A percentile compares a stretch with the other conserved stretches of the same genome.
These are phyloP conservation scores for Thinopyrum elongatum DNA, from an alignment of 176 grass and related monocot species.

Conservation along the genomic window DNA sequence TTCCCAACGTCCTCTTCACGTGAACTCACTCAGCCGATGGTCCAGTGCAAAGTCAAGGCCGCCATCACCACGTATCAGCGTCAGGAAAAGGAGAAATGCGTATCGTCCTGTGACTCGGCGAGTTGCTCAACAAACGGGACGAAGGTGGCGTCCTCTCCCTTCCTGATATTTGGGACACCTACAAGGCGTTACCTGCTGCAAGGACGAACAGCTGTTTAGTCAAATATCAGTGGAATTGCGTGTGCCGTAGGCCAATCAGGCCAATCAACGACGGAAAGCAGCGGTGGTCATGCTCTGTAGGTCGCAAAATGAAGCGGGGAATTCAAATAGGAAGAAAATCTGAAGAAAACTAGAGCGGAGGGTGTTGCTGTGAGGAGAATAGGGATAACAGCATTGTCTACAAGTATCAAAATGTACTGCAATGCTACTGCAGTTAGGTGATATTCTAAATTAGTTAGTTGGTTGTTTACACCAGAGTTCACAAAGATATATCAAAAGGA, in stretches of 20 bases:
- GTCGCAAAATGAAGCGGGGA: background rate
- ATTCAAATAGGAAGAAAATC: background rate
- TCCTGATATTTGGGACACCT: conserved; percentile 15
- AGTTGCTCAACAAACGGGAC: background rate
- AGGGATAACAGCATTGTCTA: background rate
- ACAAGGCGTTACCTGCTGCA: background rate
- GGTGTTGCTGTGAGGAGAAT: background rate
- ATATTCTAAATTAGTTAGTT: background rate
- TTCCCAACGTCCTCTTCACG: conserved; percentile 43
- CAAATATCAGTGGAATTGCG: background rate
- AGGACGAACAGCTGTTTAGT: background rate
- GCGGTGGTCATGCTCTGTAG: background rate
- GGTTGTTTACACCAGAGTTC: background rate
- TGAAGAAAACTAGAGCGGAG: background rate
- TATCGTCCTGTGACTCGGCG: conserved; percentile 13
- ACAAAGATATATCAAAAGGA: background rate
- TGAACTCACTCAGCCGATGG: conserved; percentile 41
- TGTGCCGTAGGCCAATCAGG: background rate
- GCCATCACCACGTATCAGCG: background rate
- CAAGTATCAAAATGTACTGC: background rate
- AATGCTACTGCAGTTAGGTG: background rate
- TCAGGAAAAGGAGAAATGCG: conserved; percentile 8
- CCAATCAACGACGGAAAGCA: background rate
- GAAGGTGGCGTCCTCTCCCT: conserved; percentile 7
- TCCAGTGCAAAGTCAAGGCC: conserved; percentile 35